A percentile compares a stretch with the other conserved stretches of the same genome.
phyloP scores from a whole-genome alignment of 306 rosid species.

The Arachis hypogaea region DNA sequence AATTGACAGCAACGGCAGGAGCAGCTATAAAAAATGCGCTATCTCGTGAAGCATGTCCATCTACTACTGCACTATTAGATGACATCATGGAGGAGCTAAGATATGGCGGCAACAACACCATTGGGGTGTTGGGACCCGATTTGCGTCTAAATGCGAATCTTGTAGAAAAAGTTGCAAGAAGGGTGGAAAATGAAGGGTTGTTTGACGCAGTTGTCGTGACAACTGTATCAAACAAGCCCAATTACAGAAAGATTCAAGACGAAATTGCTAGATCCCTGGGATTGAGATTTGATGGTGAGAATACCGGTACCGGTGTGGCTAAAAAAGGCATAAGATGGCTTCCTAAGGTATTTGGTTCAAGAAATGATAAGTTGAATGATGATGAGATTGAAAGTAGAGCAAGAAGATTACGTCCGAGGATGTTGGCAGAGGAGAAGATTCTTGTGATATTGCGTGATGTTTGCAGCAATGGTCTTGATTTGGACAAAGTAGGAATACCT shows the following conservation, averaged over 20 bases:
- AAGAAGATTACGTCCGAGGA: background rate
- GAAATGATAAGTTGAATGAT: background rate
- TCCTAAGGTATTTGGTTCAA: background rate
- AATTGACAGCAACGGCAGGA: background rate
- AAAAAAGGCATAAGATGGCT: background rate
- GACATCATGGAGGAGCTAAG: background rate
- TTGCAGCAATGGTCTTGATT: constrained; percentile 2
- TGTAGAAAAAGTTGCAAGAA: background rate
- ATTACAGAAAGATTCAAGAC: background rate
- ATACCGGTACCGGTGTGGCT: background rate
- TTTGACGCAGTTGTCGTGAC: background rate
- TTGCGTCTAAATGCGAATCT: background rate
- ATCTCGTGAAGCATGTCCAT: background rate
- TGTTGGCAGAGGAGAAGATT: background rate
- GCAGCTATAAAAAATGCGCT: background rate
- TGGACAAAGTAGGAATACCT: constrained; percentile 20
- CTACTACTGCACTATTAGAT: background rate
- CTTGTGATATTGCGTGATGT: background rate
- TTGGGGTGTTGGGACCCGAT: background rate
- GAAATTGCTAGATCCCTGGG: background rate
- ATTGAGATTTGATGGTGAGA: background rate
- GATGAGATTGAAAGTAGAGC: background rate
- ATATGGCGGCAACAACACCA: background rate
- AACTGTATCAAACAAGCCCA: background rate
- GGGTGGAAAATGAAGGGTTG: background rate